Conservation (phyloP, 108 stramenopile species). For the Chaetoceros tenuissimus region DNA sequence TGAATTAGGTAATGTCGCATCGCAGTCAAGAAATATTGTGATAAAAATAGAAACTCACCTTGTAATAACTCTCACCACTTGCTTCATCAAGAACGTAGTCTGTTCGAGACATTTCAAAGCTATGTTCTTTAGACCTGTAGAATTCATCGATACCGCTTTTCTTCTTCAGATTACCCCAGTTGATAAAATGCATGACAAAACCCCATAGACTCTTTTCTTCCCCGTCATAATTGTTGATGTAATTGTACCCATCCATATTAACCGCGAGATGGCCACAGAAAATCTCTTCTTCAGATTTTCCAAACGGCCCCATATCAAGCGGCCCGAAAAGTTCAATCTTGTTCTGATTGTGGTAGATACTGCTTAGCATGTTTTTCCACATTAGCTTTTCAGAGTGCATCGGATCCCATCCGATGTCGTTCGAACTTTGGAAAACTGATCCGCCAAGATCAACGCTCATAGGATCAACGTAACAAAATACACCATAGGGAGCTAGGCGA, state of each 20-base stretch:
- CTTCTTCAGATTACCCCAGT: slow-evolving; percentile 5
- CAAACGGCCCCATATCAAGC: too few species aligned
- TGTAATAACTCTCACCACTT: too few species aligned
- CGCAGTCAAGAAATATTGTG: too few species aligned
- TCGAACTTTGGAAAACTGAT: neutral
- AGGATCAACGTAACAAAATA: neutral
- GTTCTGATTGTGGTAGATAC: neutral
- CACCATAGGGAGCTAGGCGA: slow-evolving; percentile 1
- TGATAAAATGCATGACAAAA: neutral
- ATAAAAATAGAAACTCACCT: too few species aligned
- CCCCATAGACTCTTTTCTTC: neutral
- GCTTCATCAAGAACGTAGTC: too few species aligned
- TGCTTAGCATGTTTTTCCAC: neutral
- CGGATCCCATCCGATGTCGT: neutral
- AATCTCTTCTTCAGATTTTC: neutral
- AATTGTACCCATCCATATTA: neutral
- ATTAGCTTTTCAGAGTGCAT: neutral
- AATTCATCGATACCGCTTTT: neutral
- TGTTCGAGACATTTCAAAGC: too few species aligned
- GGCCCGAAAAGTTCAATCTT: neutral
- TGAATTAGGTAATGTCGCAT: too few species aligned
- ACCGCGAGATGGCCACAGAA: neutral
- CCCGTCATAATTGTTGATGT: neutral
- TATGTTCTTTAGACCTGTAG: neutral
- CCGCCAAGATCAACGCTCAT: neutral